Evolutionary conservation across 495 filamentous ascomycete genomes (phyloP).

Genomic region (Recurvomyces mirabilis): DNA sequence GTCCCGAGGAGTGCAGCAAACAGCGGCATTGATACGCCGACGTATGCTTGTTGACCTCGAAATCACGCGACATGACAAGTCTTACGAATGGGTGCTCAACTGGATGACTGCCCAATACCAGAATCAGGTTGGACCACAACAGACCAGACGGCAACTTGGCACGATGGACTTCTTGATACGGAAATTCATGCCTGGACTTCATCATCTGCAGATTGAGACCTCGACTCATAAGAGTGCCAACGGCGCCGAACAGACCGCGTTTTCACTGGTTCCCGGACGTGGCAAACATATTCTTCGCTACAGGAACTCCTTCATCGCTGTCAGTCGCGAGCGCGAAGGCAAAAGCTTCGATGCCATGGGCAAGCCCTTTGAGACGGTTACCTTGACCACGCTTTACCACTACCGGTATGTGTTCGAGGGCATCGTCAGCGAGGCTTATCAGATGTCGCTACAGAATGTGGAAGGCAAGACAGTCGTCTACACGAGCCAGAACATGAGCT

Average conservation of each 20-base stretch:
- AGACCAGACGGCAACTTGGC: constrained; percentile 26
- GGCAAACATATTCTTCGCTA: constrained; percentile 80
- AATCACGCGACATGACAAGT: constrained; percentile 83
- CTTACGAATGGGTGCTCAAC: constrained; percentile 85
- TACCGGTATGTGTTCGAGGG: constrained; percentile 77
- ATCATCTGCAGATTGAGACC: constrained; percentile 60
- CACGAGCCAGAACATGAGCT: constrained; percentile 66
- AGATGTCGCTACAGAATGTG: constrained; percentile 58
- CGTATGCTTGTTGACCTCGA: constrained; percentile 91
- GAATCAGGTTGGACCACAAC: constrained; percentile 3
- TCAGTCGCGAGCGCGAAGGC: constrained; percentile 66
- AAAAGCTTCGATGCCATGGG: constrained; percentile 64
- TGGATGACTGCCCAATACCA: constrained; percentile 81
- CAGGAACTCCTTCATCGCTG: constrained; percentile 70
- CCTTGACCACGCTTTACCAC: constrained; percentile 79
- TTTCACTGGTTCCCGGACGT: constrained; percentile 80
- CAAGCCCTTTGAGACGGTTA: constrained; percentile 87
- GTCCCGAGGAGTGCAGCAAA: constrained; percentile 58
- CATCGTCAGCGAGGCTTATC: constrained; percentile 74
- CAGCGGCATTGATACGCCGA: constrained; percentile 58
- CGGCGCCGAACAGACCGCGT: constrained; percentile 63
- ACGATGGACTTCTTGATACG: constrained; percentile 43
- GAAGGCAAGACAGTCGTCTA: constrained; percentile 95
- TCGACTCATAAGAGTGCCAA: constrained; percentile 46
- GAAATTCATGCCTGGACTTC: constrained; percentile 51